A percentile compares a stretch with the other conserved stretches of the same genome.
Conservation (phyloP, 257 asterid genomes). For the Solanum pinnatisectum region DNA sequence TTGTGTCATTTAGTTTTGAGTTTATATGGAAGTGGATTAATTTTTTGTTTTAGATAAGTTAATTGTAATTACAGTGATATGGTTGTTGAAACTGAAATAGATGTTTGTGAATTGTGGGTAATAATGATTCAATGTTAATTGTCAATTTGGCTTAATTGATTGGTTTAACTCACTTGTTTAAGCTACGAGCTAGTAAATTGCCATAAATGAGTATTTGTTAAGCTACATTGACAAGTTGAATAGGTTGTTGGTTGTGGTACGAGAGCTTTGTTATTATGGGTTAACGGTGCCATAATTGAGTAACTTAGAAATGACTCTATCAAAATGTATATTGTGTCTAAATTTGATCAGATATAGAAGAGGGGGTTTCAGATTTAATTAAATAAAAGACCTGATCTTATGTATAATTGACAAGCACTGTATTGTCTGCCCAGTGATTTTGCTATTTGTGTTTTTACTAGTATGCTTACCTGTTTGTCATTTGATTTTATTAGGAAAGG, state of each 20-base stretch:
- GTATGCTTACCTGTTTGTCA: neutral
- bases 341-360: neutral
- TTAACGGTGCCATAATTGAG: neutral
- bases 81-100: neutral
- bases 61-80: neutral
- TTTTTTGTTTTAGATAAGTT: neutral
- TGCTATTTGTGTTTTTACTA: neutral
- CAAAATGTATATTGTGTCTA: neutral
- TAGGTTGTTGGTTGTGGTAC: neutral
- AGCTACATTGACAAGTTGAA: neutral
- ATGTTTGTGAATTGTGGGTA: neutral
- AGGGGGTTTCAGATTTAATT: neutral
- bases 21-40: neutral
- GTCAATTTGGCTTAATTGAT: neutral
- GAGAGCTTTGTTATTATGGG: neutral
- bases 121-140: neutral
- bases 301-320: neutral
- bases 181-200: neutral
- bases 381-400: neutral
- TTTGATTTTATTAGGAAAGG: constrained; percentile 34
- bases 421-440: neutral
- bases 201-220: neutral
- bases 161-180: neutral
- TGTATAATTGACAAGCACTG: neutral
- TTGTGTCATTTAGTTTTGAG: neutral